Conservation (phyloP, 2,329 filamentous ascomycete genomes). For the Claviceps monticola region DNA sequence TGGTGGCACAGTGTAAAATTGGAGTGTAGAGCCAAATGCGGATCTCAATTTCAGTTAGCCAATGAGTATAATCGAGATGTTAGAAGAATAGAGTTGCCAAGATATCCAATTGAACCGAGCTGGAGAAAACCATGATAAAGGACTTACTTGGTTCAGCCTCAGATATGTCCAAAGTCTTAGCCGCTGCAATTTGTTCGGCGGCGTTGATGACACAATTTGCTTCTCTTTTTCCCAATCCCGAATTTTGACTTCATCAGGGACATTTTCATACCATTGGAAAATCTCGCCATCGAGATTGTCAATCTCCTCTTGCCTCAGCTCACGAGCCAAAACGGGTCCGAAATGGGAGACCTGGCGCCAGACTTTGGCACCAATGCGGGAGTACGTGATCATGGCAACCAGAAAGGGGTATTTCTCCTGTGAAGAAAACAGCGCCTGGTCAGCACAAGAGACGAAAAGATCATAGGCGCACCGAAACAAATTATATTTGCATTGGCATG, state of each 20-base stretch:
- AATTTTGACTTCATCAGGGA: constrained; percentile 47
- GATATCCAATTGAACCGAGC: neutral
- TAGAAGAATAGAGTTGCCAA: neutral
- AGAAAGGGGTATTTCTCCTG: constrained; percentile 53
- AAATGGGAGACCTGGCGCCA: constrained; percentile 68
- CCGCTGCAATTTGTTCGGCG: constrained; percentile 54
- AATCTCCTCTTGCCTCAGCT: constrained; percentile 60
- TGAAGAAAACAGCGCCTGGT: neutral
- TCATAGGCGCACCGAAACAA: neutral
- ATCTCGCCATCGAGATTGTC: constrained; percentile 72
- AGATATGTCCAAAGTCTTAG: constrained; percentile 75
- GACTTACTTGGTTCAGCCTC: constrained; percentile 58
- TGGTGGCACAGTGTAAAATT: constrained; percentile 69
- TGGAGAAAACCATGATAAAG: neutral
- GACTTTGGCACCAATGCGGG: constrained; percentile 69
- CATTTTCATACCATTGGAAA: constrained; percentile 69
- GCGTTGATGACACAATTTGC: constrained; percentile 34
- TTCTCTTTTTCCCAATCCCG: constrained; percentile 45
- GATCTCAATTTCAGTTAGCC: constrained; percentile 30
- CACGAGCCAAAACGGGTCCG: constrained; percentile 44
- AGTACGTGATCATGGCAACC: constrained; percentile 73
- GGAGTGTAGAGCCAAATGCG: constrained; percentile 81
- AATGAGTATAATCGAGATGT: neutral
- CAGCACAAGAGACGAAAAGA: neutral
- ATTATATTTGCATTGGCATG: neutral